Conservation (phyloP, 164 flowering plant species). For the Aristolochia californica region DNA sequence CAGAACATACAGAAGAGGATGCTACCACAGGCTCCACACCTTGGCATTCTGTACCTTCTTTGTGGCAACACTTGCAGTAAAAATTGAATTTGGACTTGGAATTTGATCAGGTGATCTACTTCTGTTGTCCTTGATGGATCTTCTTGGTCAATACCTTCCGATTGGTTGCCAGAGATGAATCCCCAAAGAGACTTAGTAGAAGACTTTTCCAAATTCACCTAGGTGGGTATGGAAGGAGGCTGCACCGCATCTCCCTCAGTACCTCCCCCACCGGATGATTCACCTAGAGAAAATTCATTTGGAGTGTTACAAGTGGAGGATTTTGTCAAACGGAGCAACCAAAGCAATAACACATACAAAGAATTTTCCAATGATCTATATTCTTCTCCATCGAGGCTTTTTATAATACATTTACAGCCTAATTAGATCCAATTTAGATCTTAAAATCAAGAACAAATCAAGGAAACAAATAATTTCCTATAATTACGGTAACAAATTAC, state of each 20-base stretch:
- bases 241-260: slow-evolving; percentile 16
- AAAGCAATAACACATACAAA: too few species aligned
- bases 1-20: slow-evolving; percentile 82
- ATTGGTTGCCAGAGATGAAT: slow-evolving; percentile 12
- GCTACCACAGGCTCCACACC: slow-evolving; percentile 38
- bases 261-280: slow-evolving; percentile 19
- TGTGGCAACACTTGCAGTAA: slow-evolving; percentile 19
- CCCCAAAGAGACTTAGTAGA: slow-evolving; percentile 21
- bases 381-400: too few species aligned
- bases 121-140: slow-evolving; percentile 16
- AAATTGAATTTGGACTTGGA: slow-evolving; percentile 16
- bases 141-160: slow-evolving; percentile 21
- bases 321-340: too few species aligned
- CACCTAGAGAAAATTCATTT: slow-evolving; percentile 16
- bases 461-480: too few species aligned
- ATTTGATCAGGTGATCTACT: slow-evolving; percentile 13
- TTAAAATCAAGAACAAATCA: too few species aligned
- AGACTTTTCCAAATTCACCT: slow-evolving; percentile 14
- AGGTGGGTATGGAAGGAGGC: slow-evolving; percentile 7
- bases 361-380: too few species aligned
- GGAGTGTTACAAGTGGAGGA: slow-evolving; percentile 12
- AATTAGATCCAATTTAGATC: too few species aligned
- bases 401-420: too few species aligned
- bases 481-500: too few species aligned
- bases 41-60: slow-evolving; percentile 30